Evolutionary conservation across 306 rosid species (phyloP).

Genomic region (Rubus parviflorus): DNA sequence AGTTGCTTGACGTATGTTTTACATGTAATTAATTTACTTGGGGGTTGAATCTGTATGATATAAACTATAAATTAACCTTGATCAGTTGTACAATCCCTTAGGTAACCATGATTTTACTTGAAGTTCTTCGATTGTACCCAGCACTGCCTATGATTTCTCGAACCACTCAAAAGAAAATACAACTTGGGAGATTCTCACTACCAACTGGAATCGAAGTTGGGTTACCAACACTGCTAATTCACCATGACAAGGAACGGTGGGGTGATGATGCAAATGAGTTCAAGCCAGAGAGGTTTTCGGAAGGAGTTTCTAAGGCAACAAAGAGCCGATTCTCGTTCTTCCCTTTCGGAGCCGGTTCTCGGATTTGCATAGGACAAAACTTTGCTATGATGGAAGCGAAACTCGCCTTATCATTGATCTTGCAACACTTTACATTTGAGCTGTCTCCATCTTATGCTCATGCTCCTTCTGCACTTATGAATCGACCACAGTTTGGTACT

Average conservation of each 20-base stretch:
- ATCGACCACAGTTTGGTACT: constrained; percentile 36
- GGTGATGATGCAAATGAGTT: constrained; percentile 40
- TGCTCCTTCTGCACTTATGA: constrained; percentile 12
- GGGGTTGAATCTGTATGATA: too few relatives aligned
- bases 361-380: constrained; percentile 39
- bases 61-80: too few relatives aligned
- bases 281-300: constrained; percentile 33
- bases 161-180: constrained; percentile 13
- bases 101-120: constrained; percentile 35
- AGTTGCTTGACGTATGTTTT: neutral
- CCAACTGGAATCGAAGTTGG: constrained; percentile 26
- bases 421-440: constrained; percentile 33
- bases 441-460: constrained; percentile 35
- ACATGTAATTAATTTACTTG: neutral
- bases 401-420: constrained; percentile 20
- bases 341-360: constrained; percentile 47
- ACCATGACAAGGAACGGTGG: constrained; percentile 33
- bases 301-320: constrained; percentile 39
- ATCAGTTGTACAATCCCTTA: neutral
- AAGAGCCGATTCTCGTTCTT: constrained; percentile 26
- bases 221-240: constrained; percentile 19
- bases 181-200: constrained; percentile 10
- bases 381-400: constrained; percentile 38
- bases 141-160: neutral
- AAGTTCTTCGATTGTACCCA: constrained; percentile 32